Percentiles rank a stretch among this genome's conserved stretches.
Conservation (phyloP, 352 stramenopile species). For the Pythium aristosporum region DNA sequence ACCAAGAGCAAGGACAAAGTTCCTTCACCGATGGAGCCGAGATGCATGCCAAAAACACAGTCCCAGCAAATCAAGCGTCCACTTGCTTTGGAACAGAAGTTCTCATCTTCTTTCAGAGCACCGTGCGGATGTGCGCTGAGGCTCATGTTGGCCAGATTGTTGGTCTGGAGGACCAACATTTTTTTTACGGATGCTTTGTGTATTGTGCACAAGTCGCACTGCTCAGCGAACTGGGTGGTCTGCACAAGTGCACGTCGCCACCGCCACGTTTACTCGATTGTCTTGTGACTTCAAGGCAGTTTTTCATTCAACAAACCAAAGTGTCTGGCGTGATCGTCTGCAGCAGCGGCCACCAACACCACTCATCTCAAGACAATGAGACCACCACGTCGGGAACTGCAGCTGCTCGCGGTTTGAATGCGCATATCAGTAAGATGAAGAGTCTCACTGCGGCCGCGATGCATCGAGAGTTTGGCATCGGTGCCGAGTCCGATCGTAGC, state of each 20-base stretch:
- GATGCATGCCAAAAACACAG: not conserved
- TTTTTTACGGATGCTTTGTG: slow-evolving; percentile 69
- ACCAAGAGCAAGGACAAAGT: slow-evolving; percentile 10
- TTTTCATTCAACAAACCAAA: slow-evolving; percentile 66
- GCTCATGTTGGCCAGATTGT: slow-evolving; percentile 36
- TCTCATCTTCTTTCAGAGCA: slow-evolving; percentile 49
- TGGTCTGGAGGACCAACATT: slow-evolving; percentile 58
- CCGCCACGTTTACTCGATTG: slow-evolving; percentile 38
- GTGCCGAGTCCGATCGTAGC: slow-evolving; percentile 63
- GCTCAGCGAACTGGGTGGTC: slow-evolving; percentile 52
- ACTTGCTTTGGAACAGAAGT: slow-evolving; percentile 56
- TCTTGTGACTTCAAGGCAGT: slow-evolving; percentile 44
- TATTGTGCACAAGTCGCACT: slow-evolving; percentile 61
- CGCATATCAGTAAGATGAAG: slow-evolving; percentile 48
- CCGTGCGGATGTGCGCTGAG: slow-evolving; percentile 42
- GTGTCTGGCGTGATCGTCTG: slow-evolving; percentile 62
- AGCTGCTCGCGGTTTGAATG: slow-evolving; percentile 25
- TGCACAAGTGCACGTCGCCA: slow-evolving; percentile 31
- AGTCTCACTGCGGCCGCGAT: slow-evolving; percentile 36
- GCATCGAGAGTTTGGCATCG: slow-evolving; percentile 71
- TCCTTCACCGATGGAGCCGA: not conserved
- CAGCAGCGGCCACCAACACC: slow-evolving; percentile 22
- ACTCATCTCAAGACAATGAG: not conserved
- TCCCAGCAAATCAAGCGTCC: not conserved
- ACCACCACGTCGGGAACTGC: not conserved